phyloP scores from a whole-genome alignment of 441 rosid species.

The Gossypium gossypioides region DNA sequence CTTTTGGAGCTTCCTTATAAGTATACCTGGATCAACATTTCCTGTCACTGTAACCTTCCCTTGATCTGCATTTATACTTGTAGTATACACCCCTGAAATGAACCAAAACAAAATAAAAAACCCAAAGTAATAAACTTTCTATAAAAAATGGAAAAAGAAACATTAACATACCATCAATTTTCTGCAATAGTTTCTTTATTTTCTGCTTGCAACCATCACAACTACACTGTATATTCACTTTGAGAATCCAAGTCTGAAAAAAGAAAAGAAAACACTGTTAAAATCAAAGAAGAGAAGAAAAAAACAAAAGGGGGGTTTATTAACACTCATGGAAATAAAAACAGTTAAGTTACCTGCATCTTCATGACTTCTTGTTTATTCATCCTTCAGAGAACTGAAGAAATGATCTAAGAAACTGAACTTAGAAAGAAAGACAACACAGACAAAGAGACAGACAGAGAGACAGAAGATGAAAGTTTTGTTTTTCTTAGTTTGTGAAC shows the following conservation, averaged over 20 bases:
- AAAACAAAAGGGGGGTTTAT: too few species aligned
- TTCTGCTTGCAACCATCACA: constrained; percentile 87
- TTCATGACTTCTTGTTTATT: constrained; percentile 67
- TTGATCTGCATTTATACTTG: constrained; percentile 61
- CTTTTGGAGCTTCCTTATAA: constrained; percentile 71
- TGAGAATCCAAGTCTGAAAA: constrained; percentile 75
- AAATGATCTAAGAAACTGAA: neutral
- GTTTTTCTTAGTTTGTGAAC: constrained; percentile 4
- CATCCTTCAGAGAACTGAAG: constrained; percentile 28
- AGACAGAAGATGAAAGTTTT: constrained; percentile 5
- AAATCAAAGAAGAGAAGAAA: neutral
- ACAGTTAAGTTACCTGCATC: constrained; percentile 51
- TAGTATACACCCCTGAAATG: constrained; percentile 56
- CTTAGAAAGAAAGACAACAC: neutral
- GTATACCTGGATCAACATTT: constrained; percentile 55
- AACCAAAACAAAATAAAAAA: neutral
- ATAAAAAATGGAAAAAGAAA: neutral
- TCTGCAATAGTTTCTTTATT: constrained; percentile 64
- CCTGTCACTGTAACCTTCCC: constrained; percentile 82
- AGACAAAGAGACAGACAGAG: neutral
- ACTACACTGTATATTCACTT: constrained; percentile 59
- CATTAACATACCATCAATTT: constrained; percentile 55
- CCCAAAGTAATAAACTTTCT: neutral
- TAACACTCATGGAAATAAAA: neutral
- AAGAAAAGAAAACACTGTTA: neutral